phyloP scores from a whole-genome alignment of 2,329 filamentous ascomycete species.

The Colletotrichum paranaense region DNA sequence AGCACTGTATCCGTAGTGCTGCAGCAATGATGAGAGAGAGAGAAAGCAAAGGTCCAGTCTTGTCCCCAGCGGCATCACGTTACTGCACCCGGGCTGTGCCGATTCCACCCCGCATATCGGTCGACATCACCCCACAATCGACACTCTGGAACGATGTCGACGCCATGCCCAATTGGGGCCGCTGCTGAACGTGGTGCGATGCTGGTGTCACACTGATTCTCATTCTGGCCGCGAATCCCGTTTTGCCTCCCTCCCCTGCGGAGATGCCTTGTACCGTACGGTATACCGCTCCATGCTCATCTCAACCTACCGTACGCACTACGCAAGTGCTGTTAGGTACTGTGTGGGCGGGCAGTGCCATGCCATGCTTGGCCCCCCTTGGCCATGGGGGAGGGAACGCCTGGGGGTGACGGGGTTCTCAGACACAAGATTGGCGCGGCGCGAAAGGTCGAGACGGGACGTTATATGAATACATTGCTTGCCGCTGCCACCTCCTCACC shows the following conservation, averaged over 20 bases:
- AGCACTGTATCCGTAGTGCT: not conserved
- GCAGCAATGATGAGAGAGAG: not conserved
- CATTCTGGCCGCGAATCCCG: slow-evolving; percentile 27
- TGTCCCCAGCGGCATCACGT: slow-evolving; percentile 14
- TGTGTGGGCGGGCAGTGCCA: not conserved
- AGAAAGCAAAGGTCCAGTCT: not conserved
- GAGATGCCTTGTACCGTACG: slow-evolving; percentile 9
- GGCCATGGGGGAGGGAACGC: not conserved
- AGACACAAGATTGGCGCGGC: slow-evolving; percentile 15
- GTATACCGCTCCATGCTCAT: not conserved
- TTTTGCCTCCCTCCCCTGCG: slow-evolving; percentile 24
- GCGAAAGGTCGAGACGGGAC: not conserved
- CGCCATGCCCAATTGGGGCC: slow-evolving; percentile 31
- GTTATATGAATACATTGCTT: slow-evolving; percentile 33
- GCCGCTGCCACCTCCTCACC: slow-evolving; percentile 20
- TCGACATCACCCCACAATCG: slow-evolving; percentile 36
- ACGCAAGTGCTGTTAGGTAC: no score
- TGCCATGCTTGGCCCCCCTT: not conserved
- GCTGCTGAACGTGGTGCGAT: slow-evolving; percentile 31
- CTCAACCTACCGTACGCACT: not conserved
- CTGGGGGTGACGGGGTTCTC: slow-evolving; percentile 19
- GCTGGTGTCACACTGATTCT: slow-evolving; percentile 28
- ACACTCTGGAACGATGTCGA: slow-evolving; percentile 31
- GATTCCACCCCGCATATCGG: slow-evolving; percentile 33
- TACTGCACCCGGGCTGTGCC: slow-evolving; percentile 34